Evolutionary conservation across 2,329 filamentous ascomycete genomes (phyloP).

Genomic region (Claviceps fusiformis): DNA sequence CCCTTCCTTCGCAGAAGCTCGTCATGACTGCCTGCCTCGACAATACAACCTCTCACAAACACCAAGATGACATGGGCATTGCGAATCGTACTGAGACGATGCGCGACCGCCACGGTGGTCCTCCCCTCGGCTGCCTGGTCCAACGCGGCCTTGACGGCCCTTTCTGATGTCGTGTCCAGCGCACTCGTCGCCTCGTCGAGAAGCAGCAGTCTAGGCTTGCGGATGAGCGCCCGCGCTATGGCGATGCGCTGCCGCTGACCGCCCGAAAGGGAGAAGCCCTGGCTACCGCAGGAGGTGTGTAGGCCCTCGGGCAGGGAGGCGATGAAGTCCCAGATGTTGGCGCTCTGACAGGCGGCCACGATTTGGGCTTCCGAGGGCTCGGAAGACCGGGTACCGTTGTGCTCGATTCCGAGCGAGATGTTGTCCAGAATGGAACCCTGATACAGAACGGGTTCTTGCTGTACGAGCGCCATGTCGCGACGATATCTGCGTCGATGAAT

Average conservation of each 20-base stretch:
- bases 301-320: constrained; percentile 31
- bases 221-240: constrained; percentile 38
- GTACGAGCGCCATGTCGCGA: constrained; percentile 11
- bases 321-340: constrained; percentile 45
- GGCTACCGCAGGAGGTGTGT: constrained; percentile 34
- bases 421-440: constrained; percentile 22
- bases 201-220: constrained; percentile 35
- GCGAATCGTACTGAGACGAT: constrained; percentile 6
- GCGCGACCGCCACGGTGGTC: constrained; percentile 8
- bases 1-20: constrained; percentile 38
- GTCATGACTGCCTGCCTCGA: constrained; percentile 46
- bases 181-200: constrained; percentile 45
- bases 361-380: constrained; percentile 7
- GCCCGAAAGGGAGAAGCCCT: constrained; percentile 40
- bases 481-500: constrained; percentile 11
- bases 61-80: constrained; percentile 43
- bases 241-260: constrained; percentile 42
- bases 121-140: constrained; percentile 5
- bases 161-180: constrained; percentile 41
- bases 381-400: background rate
- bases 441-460: constrained; percentile 13
- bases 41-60: constrained; percentile 30
- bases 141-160: constrained; percentile 11
- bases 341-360: constrained; percentile 19
- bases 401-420: constrained; percentile 10